phyloP scores from a whole-genome alignment of 2,329 filamentous ascomycete species.

The Macrophomina pseudophaseolina region DNA sequence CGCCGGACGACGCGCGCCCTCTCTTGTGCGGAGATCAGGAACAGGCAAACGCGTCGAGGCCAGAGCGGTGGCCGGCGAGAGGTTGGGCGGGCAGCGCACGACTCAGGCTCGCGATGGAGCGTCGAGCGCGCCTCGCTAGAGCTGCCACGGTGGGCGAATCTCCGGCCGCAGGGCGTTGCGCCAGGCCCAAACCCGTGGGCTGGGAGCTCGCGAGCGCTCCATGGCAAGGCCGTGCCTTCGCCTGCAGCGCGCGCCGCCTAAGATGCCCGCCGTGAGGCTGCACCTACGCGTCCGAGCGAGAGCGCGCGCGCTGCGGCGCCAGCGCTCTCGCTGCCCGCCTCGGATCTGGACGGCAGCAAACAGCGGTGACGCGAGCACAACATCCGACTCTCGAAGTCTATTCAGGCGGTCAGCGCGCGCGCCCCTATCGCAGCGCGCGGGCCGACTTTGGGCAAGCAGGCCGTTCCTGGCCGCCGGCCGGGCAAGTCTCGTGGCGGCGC shows the following conservation, averaged over 20 bases:
- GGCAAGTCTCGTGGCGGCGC: constrained; percentile 17
- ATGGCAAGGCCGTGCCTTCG: constrained; percentile 7
- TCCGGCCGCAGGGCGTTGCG: constrained; percentile 22
- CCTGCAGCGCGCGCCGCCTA: background rate
- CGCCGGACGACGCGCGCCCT: constrained; percentile 18
- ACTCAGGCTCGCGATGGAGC: constrained; percentile 17
- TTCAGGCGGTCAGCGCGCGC: constrained; percentile 21
- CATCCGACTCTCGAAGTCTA: constrained; percentile 24
- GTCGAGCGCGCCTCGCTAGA: constrained; percentile 14
- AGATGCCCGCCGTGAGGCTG: constrained; percentile 9
- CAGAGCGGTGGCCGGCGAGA: constrained; percentile 11
- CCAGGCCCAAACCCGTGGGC: constrained; percentile 17
- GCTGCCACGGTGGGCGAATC: constrained; percentile 20
- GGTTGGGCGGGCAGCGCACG: constrained; percentile 23
- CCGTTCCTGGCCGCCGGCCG: constrained; percentile 15
- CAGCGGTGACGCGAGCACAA: constrained; percentile 24
- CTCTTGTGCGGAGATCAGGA: constrained; percentile 24
- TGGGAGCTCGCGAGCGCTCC: constrained; percentile 3
- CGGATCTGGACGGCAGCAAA: constrained; percentile 19
- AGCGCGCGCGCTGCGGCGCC: background rate
- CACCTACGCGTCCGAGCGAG: background rate
- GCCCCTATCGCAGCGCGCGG: constrained; percentile 22
- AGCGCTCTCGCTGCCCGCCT: background rate
- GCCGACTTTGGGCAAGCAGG: constrained; percentile 22
- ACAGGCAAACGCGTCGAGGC: constrained; percentile 13